These are phyloP conservation scores for Micractinium conductrix DNA, from an alignment of 139 green algal species.

Conservation along the genomic window DNA sequence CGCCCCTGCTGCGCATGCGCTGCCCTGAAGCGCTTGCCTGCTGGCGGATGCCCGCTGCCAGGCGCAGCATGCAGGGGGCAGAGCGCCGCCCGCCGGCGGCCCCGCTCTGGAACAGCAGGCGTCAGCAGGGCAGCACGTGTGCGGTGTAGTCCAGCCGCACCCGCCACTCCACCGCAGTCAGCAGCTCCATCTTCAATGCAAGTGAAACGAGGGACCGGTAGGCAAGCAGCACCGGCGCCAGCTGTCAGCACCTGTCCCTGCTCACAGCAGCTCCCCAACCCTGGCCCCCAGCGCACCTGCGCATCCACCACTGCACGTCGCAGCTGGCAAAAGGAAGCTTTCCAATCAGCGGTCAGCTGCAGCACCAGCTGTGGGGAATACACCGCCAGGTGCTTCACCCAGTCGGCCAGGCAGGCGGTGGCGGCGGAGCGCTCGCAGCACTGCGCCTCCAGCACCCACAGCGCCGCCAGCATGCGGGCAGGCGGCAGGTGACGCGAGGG, in stretches of 20 bases:
- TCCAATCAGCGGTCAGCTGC: not conserved
- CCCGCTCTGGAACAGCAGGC: not conserved
- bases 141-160: constrained; percentile 10
- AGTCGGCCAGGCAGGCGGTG: not conserved
- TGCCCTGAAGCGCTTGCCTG: not conserved
- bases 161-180: constrained; percentile 1
- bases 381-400: not conserved
- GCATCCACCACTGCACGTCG: not conserved
- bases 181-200: constrained; percentile 3
- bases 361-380: not conserved
- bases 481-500: not conserved
- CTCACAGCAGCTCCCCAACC: too few relatives aligned
- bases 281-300: not conserved
- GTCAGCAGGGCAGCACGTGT: constrained; percentile 2
- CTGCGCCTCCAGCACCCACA: constrained; percentile 12
- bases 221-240: too few relatives aligned
- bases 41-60: not conserved
- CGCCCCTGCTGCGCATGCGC: too few relatives aligned
- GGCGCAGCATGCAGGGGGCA: not conserved
- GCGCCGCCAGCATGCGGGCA: not conserved
- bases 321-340: not conserved
- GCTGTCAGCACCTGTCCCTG: too few relatives aligned
- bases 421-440: not conserved
- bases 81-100: too few relatives aligned
- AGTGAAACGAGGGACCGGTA: not conserved